Percentiles rank a stretch among this genome's conserved stretches.
phyloP scores from a whole-genome alignment of 345 rosid genomes.

The Erysimum cheiranthoides region DNA sequence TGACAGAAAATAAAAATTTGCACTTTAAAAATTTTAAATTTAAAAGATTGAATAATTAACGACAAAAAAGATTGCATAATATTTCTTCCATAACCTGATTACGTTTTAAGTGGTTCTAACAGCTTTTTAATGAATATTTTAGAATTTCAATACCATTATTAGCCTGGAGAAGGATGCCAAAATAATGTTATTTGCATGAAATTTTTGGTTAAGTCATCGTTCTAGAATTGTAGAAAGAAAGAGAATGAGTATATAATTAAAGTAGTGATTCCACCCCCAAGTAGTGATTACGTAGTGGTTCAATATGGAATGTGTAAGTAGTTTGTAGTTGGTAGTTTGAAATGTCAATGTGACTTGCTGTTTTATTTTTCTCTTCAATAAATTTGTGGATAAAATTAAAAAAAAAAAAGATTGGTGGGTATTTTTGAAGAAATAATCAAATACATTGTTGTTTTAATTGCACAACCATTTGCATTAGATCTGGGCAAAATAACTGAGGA shows the following conservation, averaged over 20 bases:
- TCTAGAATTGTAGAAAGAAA: conserved; percentile 5
- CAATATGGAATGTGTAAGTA: neutral
- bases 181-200: neutral
- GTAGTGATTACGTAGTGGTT: conserved; percentile 2
- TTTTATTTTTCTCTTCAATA: neutral
- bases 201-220: neutral
- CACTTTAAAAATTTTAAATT: neutral
- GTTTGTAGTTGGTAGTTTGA: conserved; percentile 19
- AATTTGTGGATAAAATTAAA: neutral
- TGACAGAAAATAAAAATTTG: neutral
- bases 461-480: neutral
- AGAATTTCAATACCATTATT: too few relatives aligned
- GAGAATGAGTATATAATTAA: neutral
- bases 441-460: neutral
- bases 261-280: neutral
- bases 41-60: neutral
- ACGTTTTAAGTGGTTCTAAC: neutral
- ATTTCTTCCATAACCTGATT: neutral
- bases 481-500: too few relatives aligned
- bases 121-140: neutral
- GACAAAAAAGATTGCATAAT: neutral
- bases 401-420: neutral
- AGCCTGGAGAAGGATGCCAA: conserved; percentile 7
- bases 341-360: neutral
- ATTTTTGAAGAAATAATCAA: neutral